Evolutionary conservation across 1,284 basidiomycete genomes (phyloP).

Genomic region (Vanrija humicola): DNA sequence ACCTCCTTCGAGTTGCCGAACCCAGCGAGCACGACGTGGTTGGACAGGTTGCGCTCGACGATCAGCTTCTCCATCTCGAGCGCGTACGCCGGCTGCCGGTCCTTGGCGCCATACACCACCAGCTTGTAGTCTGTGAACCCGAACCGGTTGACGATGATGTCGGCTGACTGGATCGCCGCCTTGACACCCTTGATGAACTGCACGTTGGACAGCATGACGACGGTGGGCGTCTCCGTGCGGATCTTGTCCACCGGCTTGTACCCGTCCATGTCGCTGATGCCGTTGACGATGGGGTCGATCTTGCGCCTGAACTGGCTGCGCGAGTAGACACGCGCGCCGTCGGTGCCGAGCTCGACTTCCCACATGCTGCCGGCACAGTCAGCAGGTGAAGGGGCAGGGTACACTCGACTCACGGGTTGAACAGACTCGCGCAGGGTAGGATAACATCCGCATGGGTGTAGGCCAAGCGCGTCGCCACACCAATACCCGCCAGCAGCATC

Average conservation of each 20-base stretch:
- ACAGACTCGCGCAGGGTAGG: slow-evolving; percentile 10
- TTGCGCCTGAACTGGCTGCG: slow-evolving; percentile 11
- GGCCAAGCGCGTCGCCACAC: slow-evolving; percentile 9
- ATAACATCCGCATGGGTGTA: slow-evolving; percentile 14
- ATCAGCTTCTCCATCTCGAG: slow-evolving; percentile 15
- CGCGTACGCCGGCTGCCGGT: slow-evolving; percentile 12
- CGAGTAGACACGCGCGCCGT: slow-evolving; percentile 4
- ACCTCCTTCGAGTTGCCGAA: slow-evolving; percentile 13
- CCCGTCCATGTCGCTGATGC: slow-evolving; percentile 13
- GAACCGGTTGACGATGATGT: slow-evolving; percentile 15
- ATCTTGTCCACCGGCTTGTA: slow-evolving; percentile 12
- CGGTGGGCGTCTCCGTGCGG: slow-evolving; percentile 8
- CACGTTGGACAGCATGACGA: slow-evolving; percentile 16
- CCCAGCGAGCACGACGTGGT: slow-evolving; percentile 8
- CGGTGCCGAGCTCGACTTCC: slow-evolving; percentile 12
- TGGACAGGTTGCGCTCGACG: slow-evolving; percentile 8
- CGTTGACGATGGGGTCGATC: slow-evolving; percentile 17
- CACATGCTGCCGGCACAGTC: background rate
- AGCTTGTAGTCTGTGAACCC: slow-evolving; percentile 17
- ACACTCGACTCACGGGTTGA: slow-evolving; percentile 3
- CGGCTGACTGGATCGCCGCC: slow-evolving; percentile 14
- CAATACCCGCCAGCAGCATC: slow-evolving; percentile 10
- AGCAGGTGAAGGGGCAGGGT: too few relatives aligned
- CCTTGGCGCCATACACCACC: slow-evolving; percentile 14
- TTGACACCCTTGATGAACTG: slow-evolving; percentile 18